These are phyloP conservation scores for Aspergillus latus DNA, from an alignment of 2,329 filamentous ascomycete genomes.

Conservation along the genomic window DNA sequence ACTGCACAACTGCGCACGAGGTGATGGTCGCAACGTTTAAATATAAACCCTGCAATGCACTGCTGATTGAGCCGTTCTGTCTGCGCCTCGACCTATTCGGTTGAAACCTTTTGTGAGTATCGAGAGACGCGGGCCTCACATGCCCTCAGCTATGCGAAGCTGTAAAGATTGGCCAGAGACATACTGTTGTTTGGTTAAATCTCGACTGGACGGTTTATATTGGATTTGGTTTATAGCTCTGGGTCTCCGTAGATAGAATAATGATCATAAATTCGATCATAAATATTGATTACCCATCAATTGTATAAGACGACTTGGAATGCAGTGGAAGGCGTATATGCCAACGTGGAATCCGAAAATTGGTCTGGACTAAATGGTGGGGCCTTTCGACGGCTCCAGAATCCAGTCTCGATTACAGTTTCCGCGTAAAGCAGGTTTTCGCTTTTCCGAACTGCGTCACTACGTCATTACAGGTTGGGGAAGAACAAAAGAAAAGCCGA, in stretches of 20 bases:
- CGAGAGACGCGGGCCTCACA: no score
- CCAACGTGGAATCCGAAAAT: not conserved
- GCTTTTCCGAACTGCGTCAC: not conserved
- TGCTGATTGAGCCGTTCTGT: not conserved
- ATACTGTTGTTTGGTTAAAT: no score
- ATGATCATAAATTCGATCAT: no score
- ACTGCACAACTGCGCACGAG: not conserved
- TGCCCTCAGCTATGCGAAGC: no score
- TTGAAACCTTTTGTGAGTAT: no score
- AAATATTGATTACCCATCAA: not conserved
- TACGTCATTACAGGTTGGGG: not conserved
- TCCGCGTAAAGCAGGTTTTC: not conserved
- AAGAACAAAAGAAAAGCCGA: not conserved
- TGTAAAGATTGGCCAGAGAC: no score
- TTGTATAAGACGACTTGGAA: not conserved
- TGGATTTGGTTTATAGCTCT: not conserved
- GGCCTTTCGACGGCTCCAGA: not conserved
- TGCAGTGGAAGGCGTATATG: not conserved
- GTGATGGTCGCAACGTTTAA: not conserved
- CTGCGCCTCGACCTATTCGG: no score
- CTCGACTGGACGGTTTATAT: no score
- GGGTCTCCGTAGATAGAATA: not conserved
- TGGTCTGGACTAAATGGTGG: not conserved
- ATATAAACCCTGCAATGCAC: not conserved
- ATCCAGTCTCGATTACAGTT: not conserved